A percentile compares a stretch with the other conserved stretches of the same genome.
Evolutionary conservation across 139 green algal species (phyloP).

Genomic region (Ettlia oleoabundans): DNA sequence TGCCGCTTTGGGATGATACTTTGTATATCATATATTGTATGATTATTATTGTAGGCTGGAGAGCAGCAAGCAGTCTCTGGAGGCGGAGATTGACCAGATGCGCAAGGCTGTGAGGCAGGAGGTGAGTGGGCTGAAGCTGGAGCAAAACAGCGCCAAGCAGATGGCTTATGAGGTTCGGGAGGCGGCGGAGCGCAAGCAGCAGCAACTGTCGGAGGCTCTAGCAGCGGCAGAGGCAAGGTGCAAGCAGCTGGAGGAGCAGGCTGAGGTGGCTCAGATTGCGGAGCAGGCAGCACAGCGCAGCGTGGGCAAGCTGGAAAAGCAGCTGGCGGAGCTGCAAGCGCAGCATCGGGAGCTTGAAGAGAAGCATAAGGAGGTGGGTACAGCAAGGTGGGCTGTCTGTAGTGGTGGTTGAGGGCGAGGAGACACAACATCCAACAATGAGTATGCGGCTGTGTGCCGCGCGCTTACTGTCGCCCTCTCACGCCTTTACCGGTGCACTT

Average conservation of each 20-base stretch:
- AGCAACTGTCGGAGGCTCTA: conserved; percentile 40
- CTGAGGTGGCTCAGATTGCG: neutral
- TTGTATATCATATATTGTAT: no score
- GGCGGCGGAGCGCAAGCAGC: conserved; percentile 27
- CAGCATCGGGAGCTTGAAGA: neutral
- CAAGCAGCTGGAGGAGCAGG: neutral
- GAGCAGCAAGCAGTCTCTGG: conserved; percentile 39
- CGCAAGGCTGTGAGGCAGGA: conserved; percentile 52
- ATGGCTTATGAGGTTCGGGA: conserved; percentile 40
- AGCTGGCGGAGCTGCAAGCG: conserved; percentile 10
- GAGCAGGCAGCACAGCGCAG: neutral
- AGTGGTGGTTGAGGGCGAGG: no score
- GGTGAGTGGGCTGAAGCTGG: conserved; percentile 58
- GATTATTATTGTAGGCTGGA: conserved; percentile 3
- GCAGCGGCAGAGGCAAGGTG: neutral
- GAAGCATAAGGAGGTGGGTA: no score
- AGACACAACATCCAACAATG: no score
- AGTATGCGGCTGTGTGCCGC: no score
- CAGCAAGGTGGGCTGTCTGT: no score
- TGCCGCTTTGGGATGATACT: no score
- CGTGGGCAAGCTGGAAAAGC: neutral
- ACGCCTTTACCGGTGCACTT: no score
- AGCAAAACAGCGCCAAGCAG: conserved; percentile 58
- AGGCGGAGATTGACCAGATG: conserved; percentile 67
- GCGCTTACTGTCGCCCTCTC: no score